phyloP scores from a whole-genome alignment of 257 asterid genomes.

The Nicotiana otophora region DNA sequence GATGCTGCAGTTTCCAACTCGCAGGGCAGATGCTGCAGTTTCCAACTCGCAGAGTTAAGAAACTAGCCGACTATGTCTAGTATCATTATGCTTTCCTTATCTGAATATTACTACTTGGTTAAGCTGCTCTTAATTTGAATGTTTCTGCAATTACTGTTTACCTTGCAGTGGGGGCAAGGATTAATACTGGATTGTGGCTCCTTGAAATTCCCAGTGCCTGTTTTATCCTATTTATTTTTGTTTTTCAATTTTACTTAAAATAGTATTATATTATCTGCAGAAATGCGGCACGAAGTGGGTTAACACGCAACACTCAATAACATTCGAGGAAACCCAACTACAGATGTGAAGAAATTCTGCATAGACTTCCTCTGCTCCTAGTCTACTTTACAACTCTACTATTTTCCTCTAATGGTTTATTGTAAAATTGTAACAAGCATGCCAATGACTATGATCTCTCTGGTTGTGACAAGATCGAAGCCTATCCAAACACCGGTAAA shows the following conservation, averaged over 20 bases:
- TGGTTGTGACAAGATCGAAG: neutral
- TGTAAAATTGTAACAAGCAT: slow-evolving; percentile 69
- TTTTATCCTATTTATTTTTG: too few relatives aligned
- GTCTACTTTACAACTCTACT: slow-evolving; percentile 21
- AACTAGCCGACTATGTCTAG: too few relatives aligned
- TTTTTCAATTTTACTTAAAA: neutral
- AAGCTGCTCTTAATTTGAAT: too few relatives aligned
- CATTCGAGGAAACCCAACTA: slow-evolving; percentile 20
- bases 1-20: too few relatives aligned
- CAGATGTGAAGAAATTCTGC: slow-evolving; percentile 32
- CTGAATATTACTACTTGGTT: too few relatives aligned
- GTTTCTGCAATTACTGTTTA: too few relatives aligned
- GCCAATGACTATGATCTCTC: slow-evolving; percentile 30
- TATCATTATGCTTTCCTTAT: too few relatives aligned
- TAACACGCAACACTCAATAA: slow-evolving; percentile 70
- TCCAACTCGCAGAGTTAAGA: too few relatives aligned
- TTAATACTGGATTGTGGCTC: too few relatives aligned
- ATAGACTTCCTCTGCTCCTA: slow-evolving; percentile 24
- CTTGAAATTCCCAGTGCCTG: too few relatives aligned
- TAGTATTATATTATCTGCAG: slow-evolving; percentile 31
- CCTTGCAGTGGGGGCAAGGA: too few relatives aligned
- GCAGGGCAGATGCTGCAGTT: too few relatives aligned
- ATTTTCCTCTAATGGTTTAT: slow-evolving; percentile 34
- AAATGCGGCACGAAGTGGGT: slow-evolving; percentile 59
- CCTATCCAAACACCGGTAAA: slow-evolving; percentile 11